Evolutionary conservation across 78 protist genomes (phyloP), one percentile per base, ranked within the genome.

Genomic region (Neovahlkampfia damariscottae): DNA sequence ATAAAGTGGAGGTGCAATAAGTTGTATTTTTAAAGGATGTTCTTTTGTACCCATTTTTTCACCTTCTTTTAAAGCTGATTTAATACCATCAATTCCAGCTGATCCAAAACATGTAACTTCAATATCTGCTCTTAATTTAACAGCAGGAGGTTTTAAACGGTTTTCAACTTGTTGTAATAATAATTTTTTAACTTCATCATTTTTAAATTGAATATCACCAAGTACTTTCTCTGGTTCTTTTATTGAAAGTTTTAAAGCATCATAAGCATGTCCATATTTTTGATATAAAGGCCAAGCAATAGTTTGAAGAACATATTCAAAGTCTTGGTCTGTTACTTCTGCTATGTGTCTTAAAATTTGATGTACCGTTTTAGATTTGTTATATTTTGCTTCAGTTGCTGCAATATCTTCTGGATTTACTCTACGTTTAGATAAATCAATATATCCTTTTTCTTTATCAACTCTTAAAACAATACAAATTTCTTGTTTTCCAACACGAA

Each of bases 391-490:
- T 67, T 93, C 96, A 68, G 84, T 78, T 72, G 80, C 69, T 2
- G 8, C 38, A n/a, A 86, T 81, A 10, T 92, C 99, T 67, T 95
- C 95, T 8, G 88, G 82, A 5, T 88, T 72, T 30, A 96, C 98
- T 32, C 92, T 83, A 29, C 94, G 77, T 86, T 95, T 96, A 28
- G 98, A 93, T 3, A 97, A 72, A 83, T 97, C 99, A 41, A 97
- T 93, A 81, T 95, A 97, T 8, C 96, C 96, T 81, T 96, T 94
- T 34, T 93, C 98, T 75, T 82, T 36, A 79, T 98, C 99, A 41
- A 98, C 98, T 35, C 99, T 91, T 41, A 98, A 83, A 0, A 98
- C 99, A 9, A 85, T 85, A 38, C 90, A 96, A 7, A 85, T 92
- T 82, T 94, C 97, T n/a, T 68, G 58, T 29, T 87, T 66, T 19